phyloP scores from a whole-genome alignment of 306 rosid genomes.

The Echinosophora koreensis region DNA sequence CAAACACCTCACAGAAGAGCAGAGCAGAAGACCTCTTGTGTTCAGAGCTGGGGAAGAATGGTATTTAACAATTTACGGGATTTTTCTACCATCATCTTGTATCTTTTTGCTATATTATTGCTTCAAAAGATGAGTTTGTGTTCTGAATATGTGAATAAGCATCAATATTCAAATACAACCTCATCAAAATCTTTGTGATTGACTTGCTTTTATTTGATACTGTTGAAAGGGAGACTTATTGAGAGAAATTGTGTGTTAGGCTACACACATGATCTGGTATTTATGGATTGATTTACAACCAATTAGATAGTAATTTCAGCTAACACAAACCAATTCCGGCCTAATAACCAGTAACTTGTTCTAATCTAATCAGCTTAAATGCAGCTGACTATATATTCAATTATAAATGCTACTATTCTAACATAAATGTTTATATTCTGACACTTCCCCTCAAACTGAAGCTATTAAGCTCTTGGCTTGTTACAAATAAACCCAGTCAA shows the following conservation, averaged over 20 bases:
- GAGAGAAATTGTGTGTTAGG: constrained; percentile 1
- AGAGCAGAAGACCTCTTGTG: constrained; percentile 56
- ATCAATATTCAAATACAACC: constrained; percentile 44
- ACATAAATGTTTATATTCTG: no score
- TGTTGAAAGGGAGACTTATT: constrained; percentile 8
- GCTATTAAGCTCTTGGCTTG: neutral
- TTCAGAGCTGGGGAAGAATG: constrained; percentile 63
- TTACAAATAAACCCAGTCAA: neutral
- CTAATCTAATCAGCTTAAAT: no score
- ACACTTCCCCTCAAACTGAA: neutral
- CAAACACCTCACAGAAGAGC: constrained; percentile 52
- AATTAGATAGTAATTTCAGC: neutral
- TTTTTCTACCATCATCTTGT: constrained; percentile 2
- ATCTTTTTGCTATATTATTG: constrained; percentile 9
- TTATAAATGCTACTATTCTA: no score
- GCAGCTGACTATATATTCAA: no score
- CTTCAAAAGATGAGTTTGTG: constrained; percentile 29
- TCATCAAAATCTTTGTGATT: constrained; percentile 51
- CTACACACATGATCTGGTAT: neutral
- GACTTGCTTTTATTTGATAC: constrained; percentile 42
- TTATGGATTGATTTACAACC: neutral
- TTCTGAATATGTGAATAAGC: constrained; percentile 49
- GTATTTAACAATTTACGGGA: constrained; percentile 41
- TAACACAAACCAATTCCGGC: neutral
- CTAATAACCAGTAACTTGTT: neutral